Base-by-base conservation (phyloP, 148 eudicot species). In the Silene latifolia region DNA sequence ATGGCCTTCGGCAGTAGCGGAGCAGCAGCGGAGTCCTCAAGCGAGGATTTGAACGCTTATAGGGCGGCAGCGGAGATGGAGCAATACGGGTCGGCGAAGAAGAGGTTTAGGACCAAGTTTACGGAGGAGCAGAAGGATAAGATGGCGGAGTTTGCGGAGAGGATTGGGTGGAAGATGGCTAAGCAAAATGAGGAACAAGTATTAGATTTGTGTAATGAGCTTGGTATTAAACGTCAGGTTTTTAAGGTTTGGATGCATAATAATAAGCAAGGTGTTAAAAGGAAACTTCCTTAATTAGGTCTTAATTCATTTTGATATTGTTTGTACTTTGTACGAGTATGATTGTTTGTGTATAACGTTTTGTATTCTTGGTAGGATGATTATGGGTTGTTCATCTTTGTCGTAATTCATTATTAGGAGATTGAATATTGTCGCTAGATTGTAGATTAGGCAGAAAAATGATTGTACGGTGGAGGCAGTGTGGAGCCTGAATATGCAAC, bases 1-100 rank as follows among this genome's bases (percentile, higher is more conserved):
- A 73, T 91, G 87, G 83, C 84, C 21, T 91, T 93, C 20, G 91
- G 92, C 0, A 81, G 89, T 4, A 85, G 90, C 13, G 87, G 88
- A 10, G 87, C 72, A 7, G 81, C 81, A 4, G 89, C 82, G 19
- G 96, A 88, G 15, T 88, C 97, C 1, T 93, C 95, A 0, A 91
- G 97, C 58, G 98, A 93, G 53, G 95, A 88, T 66, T 80, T 91
- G n/a, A 82, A 85, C 14, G 76, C 12, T 58, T 77, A 77, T 59
- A 51, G 59, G n/a, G 73, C 57, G 35, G 80, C 20, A 53, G 32
- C 24, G 17, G 18, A 20, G 10, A 24, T 24, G 17, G 58, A 65
- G 25, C 63, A 72, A 3, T 65, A 48, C 3, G 72, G 71, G 4
- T n/a, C 20, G 47, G 63, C 81, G 12, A 81, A 66, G 78, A 84